Conservation (phyloP, 805 yeast species). For the Kodamaea jinghongensis region DNA sequence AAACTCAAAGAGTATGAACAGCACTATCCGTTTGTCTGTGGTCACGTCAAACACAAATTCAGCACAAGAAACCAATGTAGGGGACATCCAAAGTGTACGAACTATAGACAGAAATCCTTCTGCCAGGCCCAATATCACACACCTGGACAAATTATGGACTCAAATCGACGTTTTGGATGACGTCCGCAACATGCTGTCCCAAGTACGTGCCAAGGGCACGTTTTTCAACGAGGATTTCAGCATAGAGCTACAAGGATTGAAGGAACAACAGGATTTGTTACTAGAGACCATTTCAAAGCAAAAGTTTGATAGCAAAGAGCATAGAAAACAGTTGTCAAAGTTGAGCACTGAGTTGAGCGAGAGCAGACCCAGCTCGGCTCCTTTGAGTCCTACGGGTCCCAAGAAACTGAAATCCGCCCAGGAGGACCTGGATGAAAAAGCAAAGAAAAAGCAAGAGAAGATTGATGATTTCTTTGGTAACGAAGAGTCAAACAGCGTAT, state of each 20-base stretch:
- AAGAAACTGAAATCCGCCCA: slow-evolving; percentile 12
- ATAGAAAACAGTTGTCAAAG: slow-evolving; percentile 7
- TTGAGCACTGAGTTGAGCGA: slow-evolving; percentile 6
- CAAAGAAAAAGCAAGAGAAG: slow-evolving; percentile 17
- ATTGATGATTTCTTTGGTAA: slow-evolving; percentile 25
- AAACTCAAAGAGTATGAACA: slow-evolving; percentile 11
- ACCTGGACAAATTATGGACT: slow-evolving; percentile 80
- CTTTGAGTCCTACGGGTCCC: slow-evolving; percentile 9
- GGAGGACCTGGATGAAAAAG: slow-evolving; percentile 15
- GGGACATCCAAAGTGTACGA: slow-evolving; percentile 20
- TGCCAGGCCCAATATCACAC: slow-evolving; percentile 57
- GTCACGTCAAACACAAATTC: slow-evolving; percentile 17
- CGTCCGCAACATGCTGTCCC: slow-evolving; percentile 57
- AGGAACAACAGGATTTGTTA: slow-evolving; percentile 50
- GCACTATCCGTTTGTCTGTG: slow-evolving; percentile 16
- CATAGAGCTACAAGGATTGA: slow-evolving; percentile 49
- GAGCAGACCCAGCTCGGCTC: not conserved
- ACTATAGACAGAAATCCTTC: slow-evolving; percentile 50
- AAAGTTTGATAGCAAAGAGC: slow-evolving; percentile 22
- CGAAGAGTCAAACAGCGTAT: slow-evolving; percentile 12
- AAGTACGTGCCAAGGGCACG: slow-evolving; percentile 42
- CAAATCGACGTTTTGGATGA: slow-evolving; percentile 85
- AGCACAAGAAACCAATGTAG: slow-evolving; percentile 3
- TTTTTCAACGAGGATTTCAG: slow-evolving; percentile 53
- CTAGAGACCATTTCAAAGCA: slow-evolving; percentile 34